These are phyloP conservation scores for Talaromyces sp. DNA, from an alignment of 2,329 filamentous ascomycete genomes.

Conservation along the genomic window DNA sequence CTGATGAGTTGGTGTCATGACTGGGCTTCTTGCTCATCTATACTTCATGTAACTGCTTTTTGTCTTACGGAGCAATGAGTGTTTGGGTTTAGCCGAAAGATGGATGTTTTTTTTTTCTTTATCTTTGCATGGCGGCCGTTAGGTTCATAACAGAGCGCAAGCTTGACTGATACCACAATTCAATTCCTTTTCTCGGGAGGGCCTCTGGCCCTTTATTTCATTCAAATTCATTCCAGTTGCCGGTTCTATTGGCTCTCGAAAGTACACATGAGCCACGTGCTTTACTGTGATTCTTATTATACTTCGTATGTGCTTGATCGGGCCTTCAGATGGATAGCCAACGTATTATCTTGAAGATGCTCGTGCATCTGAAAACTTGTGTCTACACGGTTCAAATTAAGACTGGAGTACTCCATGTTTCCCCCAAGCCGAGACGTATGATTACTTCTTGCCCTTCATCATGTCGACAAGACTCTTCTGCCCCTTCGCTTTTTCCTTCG, in stretches of 20 bases:
- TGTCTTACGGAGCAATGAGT: conserved; percentile 15
- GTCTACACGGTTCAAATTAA: too few species aligned
- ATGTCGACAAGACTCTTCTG: conserved; percentile 41
- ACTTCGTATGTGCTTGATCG: too few species aligned
- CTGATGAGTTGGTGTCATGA: background rate
- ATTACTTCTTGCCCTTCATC: conserved; percentile 30
- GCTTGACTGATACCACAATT: conserved; percentile 29
- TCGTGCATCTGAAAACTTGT: too few species aligned
- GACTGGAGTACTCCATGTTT: too few species aligned
- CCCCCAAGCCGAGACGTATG: too few species aligned
- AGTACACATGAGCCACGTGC: too few species aligned
- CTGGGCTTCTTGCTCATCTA: conserved; percentile 12
- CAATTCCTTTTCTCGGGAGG: conserved; percentile 14
- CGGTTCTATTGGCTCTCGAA: too few species aligned
- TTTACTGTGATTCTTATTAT: too few species aligned
- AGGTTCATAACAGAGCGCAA: conserved; percentile 16
- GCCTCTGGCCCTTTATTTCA: background rate
- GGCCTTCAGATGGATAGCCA: too few species aligned
- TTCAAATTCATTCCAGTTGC: too few species aligned
- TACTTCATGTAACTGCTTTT: conserved; percentile 16
- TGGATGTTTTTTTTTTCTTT: conserved; percentile 12
- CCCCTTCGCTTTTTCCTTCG: conserved; percentile 47
- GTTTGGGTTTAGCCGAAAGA: conserved; percentile 2
- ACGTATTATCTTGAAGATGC: too few species aligned
- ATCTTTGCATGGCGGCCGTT: conserved; percentile 22